A percentile compares a stretch with the other conserved stretches of the same genome.
These are phyloP conservation scores for Rhizomucor miehei DNA, from an alignment of 371 early-diverging fungal species.

Conservation along the genomic window DNA sequence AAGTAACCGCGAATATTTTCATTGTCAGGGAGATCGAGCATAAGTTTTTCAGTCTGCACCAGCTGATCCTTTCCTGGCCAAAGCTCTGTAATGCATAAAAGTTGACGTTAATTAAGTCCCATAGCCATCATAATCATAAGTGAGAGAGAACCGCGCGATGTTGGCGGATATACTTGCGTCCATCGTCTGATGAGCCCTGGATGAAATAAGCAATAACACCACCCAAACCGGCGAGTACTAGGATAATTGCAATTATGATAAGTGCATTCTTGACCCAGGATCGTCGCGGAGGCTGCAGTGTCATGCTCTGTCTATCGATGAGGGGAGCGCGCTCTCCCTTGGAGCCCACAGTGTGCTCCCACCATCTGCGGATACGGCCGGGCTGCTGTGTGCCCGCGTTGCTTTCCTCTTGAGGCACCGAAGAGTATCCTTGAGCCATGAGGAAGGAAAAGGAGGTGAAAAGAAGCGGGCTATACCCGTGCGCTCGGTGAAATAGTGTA, in stretches of 20 bases:
- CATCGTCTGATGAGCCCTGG: constrained; percentile 6
- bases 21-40: constrained; percentile 16
- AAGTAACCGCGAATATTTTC: constrained; percentile 33
- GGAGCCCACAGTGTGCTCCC: constrained; percentile 3
- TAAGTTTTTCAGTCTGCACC: constrained; percentile 7
- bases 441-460: too few relatives aligned
- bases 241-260: constrained; percentile 18
- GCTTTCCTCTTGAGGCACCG: constrained; percentile 14
- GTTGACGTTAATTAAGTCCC: too few relatives aligned
- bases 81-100: too few relatives aligned
- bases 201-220: constrained; percentile 13
- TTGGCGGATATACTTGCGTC: neutral
- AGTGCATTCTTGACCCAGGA: constrained; percentile 17
- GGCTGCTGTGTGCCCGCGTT: neutral
- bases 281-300: constrained; percentile 33
- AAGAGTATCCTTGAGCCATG: constrained; percentile 13
- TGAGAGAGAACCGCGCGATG: neutral
- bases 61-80: neutral
- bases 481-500: too few relatives aligned
- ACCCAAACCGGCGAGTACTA: constrained; percentile 17
- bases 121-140: neutral
- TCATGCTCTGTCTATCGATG: constrained; percentile 34
- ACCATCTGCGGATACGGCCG: constrained; percentile 13
- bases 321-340: constrained; percentile 27
- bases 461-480: too few relatives aligned